These are phyloP conservation scores for Mortierella sp. DNA, from an alignment of 371 early-diverging fungal genomes.

Conservation along the genomic window DNA sequence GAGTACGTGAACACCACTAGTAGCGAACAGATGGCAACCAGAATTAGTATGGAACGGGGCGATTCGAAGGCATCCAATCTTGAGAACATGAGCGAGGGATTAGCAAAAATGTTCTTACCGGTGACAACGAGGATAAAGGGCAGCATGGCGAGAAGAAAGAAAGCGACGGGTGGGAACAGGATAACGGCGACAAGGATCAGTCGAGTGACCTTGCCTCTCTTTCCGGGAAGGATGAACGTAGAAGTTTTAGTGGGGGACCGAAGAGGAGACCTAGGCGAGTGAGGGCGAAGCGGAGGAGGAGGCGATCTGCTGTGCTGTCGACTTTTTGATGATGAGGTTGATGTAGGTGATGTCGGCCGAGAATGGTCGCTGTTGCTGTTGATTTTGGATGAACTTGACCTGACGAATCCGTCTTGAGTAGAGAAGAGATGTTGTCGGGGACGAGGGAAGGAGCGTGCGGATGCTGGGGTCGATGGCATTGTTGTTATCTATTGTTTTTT, in stretches of 20 bases:
- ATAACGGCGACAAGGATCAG: slow-evolving; percentile 36
- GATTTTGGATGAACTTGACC: not conserved
- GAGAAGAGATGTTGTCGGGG: slow-evolving; percentile 13
- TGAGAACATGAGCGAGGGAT: too few relatives aligned
- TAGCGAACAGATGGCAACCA: not conserved
- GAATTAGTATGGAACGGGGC: not conserved
- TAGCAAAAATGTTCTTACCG: not conserved
- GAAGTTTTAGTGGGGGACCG: slow-evolving; percentile 3
- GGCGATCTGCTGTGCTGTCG: slow-evolving; percentile 9
- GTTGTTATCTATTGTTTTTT: not conserved
- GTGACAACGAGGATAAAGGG: slow-evolving; percentile 23
- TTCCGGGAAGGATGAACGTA: slow-evolving; percentile 34
- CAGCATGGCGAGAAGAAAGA: slow-evolving; percentile 43
- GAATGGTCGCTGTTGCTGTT: not conserved
- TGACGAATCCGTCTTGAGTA: slow-evolving; percentile 10
- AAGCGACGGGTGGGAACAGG: slow-evolving; percentile 37
- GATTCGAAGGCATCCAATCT: not conserved
- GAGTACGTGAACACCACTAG: slow-evolving; percentile 45
- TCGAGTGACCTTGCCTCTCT: slow-evolving; percentile 45
- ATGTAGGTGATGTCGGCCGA: not conserved
- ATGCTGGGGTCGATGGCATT: slow-evolving; percentile 7
- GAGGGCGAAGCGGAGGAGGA: slow-evolving; percentile 2
- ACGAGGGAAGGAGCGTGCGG: slow-evolving; percentile 9
- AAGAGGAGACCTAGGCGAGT: not conserved
- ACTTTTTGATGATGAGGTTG: not conserved